A percentile compares a stretch with the other conserved stretches of the same genome.
Conservation (phyloP, 345 rosid genomes). For the Brassica nigra region DNA sequence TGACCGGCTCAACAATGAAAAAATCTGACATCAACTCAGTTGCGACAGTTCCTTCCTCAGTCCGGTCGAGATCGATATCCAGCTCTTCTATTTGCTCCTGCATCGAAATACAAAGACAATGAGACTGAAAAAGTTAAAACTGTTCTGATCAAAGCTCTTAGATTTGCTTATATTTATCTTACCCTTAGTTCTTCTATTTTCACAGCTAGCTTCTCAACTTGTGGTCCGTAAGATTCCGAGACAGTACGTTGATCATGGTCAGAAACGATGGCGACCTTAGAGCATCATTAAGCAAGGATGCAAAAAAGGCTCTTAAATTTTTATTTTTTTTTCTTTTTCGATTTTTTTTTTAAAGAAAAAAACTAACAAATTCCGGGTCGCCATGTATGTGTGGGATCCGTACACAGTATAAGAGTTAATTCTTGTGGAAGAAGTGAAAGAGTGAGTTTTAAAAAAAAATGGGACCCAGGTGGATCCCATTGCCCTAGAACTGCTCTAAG, state of each 20-base stretch:
- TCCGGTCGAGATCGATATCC: conserved; percentile 74
- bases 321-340: too few relatives aligned
- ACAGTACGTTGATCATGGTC: conserved; percentile 87
- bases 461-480: too few relatives aligned
- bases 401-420: too few relatives aligned
- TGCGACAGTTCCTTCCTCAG: conserved; percentile 86
- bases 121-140: background rate
- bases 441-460: too few relatives aligned
- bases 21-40: conserved; percentile 28
- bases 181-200: conserved; percentile 51
- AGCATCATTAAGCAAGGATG: too few relatives aligned
- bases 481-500: too few relatives aligned
- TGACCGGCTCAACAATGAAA: background rate
- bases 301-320: too few relatives aligned
- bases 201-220: conserved; percentile 37
- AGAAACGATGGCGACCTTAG: conserved; percentile 71
- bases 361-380: too few relatives aligned
- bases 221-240: conserved; percentile 70
- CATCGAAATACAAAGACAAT: conserved; percentile 6
- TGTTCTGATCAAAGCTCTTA: conserved; percentile 2
- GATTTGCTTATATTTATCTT: background rate
- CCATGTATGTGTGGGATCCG: too few relatives aligned
- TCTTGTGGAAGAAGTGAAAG: too few relatives aligned
- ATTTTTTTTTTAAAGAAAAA: too few relatives aligned
- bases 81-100: conserved; percentile 58